phyloP scores from a whole-genome alignment of 2,329 filamentous ascomycete species.

The Clonostachys rhizophaga region DNA sequence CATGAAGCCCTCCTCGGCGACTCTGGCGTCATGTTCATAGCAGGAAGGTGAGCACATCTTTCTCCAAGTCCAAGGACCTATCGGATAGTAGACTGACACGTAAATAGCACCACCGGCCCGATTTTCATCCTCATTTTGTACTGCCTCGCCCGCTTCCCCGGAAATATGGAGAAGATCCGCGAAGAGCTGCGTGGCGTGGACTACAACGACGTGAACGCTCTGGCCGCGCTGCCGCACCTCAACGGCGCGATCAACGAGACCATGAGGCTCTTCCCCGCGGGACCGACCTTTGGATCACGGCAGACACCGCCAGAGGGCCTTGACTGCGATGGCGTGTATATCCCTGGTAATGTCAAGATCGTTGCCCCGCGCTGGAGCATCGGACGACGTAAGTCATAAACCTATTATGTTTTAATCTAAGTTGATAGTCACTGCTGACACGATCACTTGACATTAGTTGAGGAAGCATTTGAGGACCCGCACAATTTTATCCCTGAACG shows the following conservation, averaged over 20 bases:
- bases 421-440: neutral
- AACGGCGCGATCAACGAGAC: constrained; percentile 1
- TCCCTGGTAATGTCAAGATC: constrained; percentile 16
- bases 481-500: constrained; percentile 8
- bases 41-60: neutral
- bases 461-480: neutral
- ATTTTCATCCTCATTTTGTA: too few species aligned
- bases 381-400: neutral
- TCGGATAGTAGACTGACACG: too few species aligned
- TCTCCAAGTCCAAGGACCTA: too few species aligned
- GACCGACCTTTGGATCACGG: constrained; percentile 7
- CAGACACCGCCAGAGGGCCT: constrained; percentile 25
- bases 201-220: neutral
- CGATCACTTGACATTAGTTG: neutral
- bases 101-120: too few species aligned
- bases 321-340: constrained; percentile 14
- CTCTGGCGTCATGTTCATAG: neutral
- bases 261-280: neutral
- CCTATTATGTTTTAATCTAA: neutral
- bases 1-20: too few species aligned
- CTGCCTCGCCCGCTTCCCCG: neutral
- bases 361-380: neutral
- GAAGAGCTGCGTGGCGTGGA: neutral
- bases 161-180: neutral
- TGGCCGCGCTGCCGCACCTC: neutral